Evolutionary conservation across 1,284 basidiomycete genomes (phyloP).

Genomic region (Filobasidium uniguttulatum): DNA sequence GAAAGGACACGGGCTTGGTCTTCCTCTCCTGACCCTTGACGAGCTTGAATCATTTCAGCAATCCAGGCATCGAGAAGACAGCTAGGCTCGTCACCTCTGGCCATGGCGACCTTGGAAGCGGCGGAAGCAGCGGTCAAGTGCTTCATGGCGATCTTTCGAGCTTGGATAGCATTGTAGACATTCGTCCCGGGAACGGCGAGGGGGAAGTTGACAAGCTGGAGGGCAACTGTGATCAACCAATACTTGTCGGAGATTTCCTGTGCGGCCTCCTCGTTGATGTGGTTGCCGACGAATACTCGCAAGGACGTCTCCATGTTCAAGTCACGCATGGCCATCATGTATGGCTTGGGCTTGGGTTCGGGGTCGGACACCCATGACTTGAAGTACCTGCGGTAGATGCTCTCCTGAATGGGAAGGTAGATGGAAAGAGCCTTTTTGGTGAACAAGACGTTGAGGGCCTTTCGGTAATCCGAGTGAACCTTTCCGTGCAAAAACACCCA

Average conservation of each 20-base stretch:
- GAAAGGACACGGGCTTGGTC: conserved; percentile 39
- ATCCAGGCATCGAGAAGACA: conserved; percentile 94
- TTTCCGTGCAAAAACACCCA: conserved; percentile 98
- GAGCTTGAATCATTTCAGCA: conserved; percentile 49
- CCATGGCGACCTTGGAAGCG: conserved; percentile 72
- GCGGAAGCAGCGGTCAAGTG: conserved; percentile 70
- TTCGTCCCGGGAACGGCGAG: conserved; percentile 92
- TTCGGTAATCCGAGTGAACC: conserved; percentile 85
- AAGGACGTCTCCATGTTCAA: conserved; percentile 98
- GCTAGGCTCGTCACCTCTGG: conserved; percentile 61
- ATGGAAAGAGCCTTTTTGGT: conserved; percentile 83
- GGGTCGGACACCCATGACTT: conserved; percentile 50
- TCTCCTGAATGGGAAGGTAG: conserved; percentile 78
- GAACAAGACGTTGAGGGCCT: conserved; percentile 79
- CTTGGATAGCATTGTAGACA: conserved; percentile 85
- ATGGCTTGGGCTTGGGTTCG: conserved; percentile 45
- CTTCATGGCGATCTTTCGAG: conserved; percentile 74
- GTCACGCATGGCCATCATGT: conserved; percentile 84
- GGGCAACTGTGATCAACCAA: conserved; percentile 86
- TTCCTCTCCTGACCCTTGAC: conserved; percentile 53
- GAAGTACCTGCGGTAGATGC: conserved; percentile 66
- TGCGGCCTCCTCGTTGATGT: conserved; percentile 68
- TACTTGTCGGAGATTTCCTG: conserved; percentile 81
- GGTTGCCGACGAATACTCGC: conserved; percentile 81
- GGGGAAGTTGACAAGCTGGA: conserved; percentile 98